Percentiles rank a stretch among this genome's conserved stretches.
These are phyloP conservation scores for Fraxinus latifolia DNA, from an alignment of 305 asterid genomes.

Conservation along the genomic window DNA sequence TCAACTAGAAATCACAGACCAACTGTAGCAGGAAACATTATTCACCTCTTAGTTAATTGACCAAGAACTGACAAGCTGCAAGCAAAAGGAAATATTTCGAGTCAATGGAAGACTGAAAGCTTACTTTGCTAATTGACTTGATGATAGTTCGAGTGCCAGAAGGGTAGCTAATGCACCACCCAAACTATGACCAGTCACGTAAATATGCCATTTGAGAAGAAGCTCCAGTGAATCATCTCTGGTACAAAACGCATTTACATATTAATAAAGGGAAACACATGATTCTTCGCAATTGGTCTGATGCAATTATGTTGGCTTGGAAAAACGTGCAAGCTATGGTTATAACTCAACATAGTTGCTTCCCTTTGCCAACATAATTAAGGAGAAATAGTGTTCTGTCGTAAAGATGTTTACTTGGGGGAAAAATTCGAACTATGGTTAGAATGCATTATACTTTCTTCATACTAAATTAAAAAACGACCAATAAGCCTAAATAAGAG, in stretches of 20 bases:
- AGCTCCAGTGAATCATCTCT: slow-evolving; percentile 55
- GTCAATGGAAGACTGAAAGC: slow-evolving; percentile 31
- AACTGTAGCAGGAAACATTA: background rate
- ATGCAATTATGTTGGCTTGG: background rate
- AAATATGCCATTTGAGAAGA: slow-evolving; percentile 72
- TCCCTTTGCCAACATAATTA: background rate
- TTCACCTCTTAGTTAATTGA: background rate
- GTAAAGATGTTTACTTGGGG: background rate
- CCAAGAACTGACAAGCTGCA: slow-evolving; percentile 8
- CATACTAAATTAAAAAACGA: background rate
- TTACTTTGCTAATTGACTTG: slow-evolving; percentile 87
- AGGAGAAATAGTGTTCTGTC: background rate
- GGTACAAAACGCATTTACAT: slow-evolving; percentile 24
- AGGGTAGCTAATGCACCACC: slow-evolving; percentile 98
- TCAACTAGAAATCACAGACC: background rate
- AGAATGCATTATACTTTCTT: background rate
- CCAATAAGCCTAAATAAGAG: background rate
- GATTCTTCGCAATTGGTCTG: background rate
- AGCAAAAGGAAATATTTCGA: slow-evolving; percentile 8
- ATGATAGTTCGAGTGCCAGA: slow-evolving; percentile 79
- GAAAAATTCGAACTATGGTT: background rate
- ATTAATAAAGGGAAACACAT: background rate
- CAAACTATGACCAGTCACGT: slow-evolving; percentile 93
- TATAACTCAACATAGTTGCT: background rate
- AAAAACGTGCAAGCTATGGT: background rate